These are phyloP conservation scores for Thraustochytrium striatum DNA, from an alignment of 352 stramenopile species.

Conservation along the genomic window DNA sequence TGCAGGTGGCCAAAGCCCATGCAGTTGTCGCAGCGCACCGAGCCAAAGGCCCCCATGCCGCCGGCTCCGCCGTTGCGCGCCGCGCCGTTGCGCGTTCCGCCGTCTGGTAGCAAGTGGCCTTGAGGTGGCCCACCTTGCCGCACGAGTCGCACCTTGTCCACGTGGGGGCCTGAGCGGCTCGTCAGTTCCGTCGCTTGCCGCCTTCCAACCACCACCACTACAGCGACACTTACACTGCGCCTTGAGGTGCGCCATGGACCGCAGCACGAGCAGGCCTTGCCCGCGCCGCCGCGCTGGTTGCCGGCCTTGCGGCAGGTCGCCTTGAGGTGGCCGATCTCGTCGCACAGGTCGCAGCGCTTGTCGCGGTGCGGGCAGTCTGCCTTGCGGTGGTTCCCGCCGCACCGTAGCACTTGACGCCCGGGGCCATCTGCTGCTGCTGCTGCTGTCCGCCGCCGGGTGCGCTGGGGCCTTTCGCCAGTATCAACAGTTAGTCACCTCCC, in stretches of 20 bases:
- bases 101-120: neutral
- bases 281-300: no score
- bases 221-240: neutral
- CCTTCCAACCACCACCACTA: neutral
- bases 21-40: neutral
- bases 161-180: no score
- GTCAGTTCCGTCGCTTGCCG: neutral
- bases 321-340: conserved; percentile 11
- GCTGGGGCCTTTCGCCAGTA: no score
- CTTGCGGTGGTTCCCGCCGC: conserved; percentile 16
- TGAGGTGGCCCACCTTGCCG: neutral
- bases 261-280: neutral
- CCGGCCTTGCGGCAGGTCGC: conserved; percentile 5
- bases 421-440: neutral
- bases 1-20: neutral
- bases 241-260: neutral
- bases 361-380: conserved; percentile 33
- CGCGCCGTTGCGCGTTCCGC: neutral
- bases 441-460: no score
- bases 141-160: neutral
- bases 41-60: neutral
- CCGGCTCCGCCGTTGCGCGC: neutral
- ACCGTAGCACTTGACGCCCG: neutral
- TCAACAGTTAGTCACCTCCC: no score
- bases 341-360: conserved; percentile 16